Conservation (phyloP, 257 asterid species). For the Solanum chilense region DNA sequence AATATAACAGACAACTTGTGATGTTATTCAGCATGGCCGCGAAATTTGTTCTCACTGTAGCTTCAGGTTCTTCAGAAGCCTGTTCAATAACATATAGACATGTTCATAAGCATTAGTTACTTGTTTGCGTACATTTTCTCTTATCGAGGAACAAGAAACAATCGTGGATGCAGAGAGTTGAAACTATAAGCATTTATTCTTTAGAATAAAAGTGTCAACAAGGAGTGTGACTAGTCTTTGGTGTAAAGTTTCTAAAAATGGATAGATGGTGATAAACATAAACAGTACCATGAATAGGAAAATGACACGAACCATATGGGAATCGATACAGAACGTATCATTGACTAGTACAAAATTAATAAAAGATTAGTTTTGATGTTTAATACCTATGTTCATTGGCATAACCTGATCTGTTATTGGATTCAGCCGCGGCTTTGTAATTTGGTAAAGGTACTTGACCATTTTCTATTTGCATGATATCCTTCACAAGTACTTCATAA, state of each 20-base stretch:
- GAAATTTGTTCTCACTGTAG: slow-evolving; percentile 18
- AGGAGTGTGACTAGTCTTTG: not conserved
- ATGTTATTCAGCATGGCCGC: not conserved
- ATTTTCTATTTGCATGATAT: slow-evolving; percentile 25
- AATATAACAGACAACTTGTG: not conserved
- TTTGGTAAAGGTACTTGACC: slow-evolving; percentile 27
- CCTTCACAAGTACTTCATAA: slow-evolving; percentile 26
- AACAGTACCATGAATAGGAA: not conserved
- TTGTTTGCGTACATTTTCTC: not conserved
- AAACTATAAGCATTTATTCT: not conserved
- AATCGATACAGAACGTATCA: not conserved
- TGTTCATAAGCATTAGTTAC: not conserved
- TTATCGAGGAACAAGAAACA: no score
- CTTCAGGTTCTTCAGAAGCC: slow-evolving; percentile 65
- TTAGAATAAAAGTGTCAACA: not conserved
- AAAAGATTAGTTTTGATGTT: not conserved
- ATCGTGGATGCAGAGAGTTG: not conserved
- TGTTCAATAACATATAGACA: slow-evolving; percentile 10
- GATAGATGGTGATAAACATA: not conserved
- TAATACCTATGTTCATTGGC: slow-evolving; percentile 23
- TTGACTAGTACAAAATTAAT: not conserved
- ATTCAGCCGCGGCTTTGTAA: slow-evolving; percentile 11
- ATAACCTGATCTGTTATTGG: slow-evolving; percentile 6
- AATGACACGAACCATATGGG: not conserved
- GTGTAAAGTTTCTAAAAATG: not conserved